Conservation (phyloP, 148 eudicot species). For the Pharnaceum exiguum region DNA sequence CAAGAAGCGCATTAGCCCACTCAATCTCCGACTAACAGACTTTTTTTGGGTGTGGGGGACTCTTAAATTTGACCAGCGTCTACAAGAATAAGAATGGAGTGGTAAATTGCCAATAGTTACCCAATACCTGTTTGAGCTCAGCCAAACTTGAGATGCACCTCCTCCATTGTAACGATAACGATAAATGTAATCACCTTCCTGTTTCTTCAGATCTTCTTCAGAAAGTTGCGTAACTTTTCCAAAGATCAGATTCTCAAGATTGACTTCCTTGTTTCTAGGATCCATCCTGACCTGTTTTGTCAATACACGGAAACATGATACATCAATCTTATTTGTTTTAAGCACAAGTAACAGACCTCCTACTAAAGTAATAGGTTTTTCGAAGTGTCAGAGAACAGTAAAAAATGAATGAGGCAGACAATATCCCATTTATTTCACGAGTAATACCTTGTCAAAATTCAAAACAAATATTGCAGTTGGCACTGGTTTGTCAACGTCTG, state of each 20-base stretch:
- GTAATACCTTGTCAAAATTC: conserved; percentile 86
- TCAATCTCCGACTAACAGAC: conserved; percentile 1
- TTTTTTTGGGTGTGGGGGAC: neutral
- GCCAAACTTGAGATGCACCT: conserved; percentile 99
- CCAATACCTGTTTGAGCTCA: conserved; percentile 86
- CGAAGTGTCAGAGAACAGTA: neutral
- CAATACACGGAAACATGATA: conserved; percentile 1
- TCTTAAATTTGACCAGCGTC: neutral
- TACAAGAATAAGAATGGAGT: neutral
- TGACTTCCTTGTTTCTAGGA: conserved; percentile 77
- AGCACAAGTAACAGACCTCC: too few species aligned
- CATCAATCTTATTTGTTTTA: too few species aligned
- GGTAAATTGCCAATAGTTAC: neutral
- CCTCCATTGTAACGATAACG: conserved; percentile 96
- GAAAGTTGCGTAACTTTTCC: conserved; percentile 46
- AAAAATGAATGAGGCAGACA: neutral
- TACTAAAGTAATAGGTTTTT: neutral
- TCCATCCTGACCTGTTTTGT: conserved; percentile 81
- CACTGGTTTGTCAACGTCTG: conserved; percentile 67
- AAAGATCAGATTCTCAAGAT: conserved; percentile 77
- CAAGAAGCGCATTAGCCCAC: conserved; percentile 9
- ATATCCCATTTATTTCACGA: neutral
- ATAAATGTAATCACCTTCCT: conserved; percentile 88
- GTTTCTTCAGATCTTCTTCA: conserved; percentile 80
- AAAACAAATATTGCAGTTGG: conserved; percentile 86